Base-by-base conservation (phyloP, 305 asterid species). In the Fraxinus xanthoxyloides region DNA sequence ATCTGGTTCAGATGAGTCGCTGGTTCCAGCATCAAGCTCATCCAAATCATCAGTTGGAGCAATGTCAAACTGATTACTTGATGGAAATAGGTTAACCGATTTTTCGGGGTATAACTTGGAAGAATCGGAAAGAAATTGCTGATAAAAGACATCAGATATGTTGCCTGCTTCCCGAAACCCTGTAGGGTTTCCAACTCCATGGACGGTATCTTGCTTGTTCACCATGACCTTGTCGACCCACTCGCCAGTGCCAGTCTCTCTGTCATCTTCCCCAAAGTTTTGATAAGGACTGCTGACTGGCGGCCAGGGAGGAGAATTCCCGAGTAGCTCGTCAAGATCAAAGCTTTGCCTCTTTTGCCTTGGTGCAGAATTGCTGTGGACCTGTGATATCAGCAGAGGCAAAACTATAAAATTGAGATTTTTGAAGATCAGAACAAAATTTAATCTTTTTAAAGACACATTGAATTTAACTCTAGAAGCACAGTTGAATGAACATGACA, bases 141-240 rank as follows among this genome's bases (percentile, higher is more conserved):
- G 92, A 81, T 83, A 79, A 59, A 88, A 85, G 67, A 82, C 83
- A 76, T 88, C 87, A 28, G 90, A 82, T 36, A 80, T 78, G 82
- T 79, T 87, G 85, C 69, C 85, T 15, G 88, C 85, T 80, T 78
- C 87, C 91, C 89, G 85, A 65, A 80, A 82, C 51, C 72, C 80
- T 17, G 80, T 59, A 0, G 95, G 89, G 81, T 82, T 89, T 74
- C 84, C 90, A 21, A 81, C 81, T 38, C 89, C 87, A 21, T 75
- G 77, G 34, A 79, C 17, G 1, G 87, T 80, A 75, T 91, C 98
- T 86, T 89, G 97, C 89, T 89, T 96, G 94, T 94, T 94, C 83
- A 96, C 99, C 98, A 96, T 93, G 75, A 92, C 93, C 90, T 96
- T 96, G 90, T 96, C 99, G 77, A 94, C 94, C 99, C 99, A 96